phyloP scores from a whole-genome alignment of 2,329 filamentous ascomycete genomes.

The Penicillium fuscoglaucum region DNA sequence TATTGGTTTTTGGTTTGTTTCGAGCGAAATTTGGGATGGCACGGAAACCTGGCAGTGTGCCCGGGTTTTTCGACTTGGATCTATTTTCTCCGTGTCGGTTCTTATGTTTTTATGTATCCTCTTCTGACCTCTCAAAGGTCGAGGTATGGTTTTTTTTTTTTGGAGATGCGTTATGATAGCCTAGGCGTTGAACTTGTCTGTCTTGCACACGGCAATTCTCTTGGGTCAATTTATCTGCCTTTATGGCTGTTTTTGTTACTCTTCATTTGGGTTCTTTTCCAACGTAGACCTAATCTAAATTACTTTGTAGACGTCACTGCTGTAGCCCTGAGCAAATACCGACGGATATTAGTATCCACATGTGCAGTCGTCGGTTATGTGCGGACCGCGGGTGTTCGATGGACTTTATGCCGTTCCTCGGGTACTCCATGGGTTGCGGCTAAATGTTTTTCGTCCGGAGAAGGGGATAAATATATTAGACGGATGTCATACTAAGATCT shows the following conservation, averaged over 20 bases:
- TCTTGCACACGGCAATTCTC: background rate
- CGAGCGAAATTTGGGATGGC: conserved; percentile 2
- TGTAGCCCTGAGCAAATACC: no score
- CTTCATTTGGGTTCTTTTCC: background rate
- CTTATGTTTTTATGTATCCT: background rate
- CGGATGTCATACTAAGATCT: no score
- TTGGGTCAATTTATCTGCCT: conserved; percentile 1
- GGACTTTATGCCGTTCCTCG: no score
- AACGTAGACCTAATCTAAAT: background rate
- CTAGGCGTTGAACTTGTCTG: background rate
- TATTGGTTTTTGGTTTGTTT: conserved; percentile 1
- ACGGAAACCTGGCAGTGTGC: background rate
- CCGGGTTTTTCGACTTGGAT: background rate
- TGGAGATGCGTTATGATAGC: background rate
- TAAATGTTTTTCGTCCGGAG: no score
- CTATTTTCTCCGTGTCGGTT: background rate
- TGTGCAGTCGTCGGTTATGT: no score
- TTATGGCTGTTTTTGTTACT: background rate
- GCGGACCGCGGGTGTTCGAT: no score
- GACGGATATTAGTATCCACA: no score
- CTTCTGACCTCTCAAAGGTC: background rate
- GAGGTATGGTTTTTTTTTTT: background rate
- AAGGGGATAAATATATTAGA: no score
- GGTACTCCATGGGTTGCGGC: no score
- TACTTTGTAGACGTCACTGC: background rate